Percentiles rank a stretch among this genome's conserved stretches.
Evolutionary conservation across 768 basidiomycete genomes (phyloP).

Genomic region (Podaxis sp.): DNA sequence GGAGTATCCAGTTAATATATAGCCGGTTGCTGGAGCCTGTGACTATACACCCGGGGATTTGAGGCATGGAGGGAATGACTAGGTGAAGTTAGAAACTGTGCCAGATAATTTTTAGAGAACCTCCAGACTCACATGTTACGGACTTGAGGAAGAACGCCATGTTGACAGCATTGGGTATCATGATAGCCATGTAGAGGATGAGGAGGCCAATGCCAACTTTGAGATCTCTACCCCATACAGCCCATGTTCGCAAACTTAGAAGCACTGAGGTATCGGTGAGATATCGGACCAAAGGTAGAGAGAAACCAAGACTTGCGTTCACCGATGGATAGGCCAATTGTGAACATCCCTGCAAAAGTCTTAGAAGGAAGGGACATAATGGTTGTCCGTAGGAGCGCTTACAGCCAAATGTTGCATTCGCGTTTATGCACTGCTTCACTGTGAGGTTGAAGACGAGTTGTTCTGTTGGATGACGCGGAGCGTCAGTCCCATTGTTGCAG

Average conservation of each 20-base stretch:
- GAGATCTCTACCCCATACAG: background rate
- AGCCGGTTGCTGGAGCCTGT: background rate
- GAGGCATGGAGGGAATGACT: background rate
- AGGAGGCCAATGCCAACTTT: background rate
- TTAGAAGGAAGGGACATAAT: background rate
- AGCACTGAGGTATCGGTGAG: background rate
- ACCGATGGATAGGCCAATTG: background rate
- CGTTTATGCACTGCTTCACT: background rate
- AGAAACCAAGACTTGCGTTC: background rate
- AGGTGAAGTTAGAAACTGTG: background rate
- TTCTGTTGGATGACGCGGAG: background rate
- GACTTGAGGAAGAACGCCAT: background rate
- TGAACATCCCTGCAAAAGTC: background rate
- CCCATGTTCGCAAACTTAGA: background rate
- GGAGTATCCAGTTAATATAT: slow-evolving; percentile 12
- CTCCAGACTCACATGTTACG: background rate
- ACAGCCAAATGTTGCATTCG: background rate
- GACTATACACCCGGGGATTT: slow-evolving; percentile 1
- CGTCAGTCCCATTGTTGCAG: background rate
- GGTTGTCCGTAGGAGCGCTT: too few relatives aligned
- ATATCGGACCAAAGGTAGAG: background rate
- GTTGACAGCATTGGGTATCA: background rate
- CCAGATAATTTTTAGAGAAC: background rate
- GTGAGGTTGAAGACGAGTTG: background rate
- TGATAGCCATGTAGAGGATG: background rate